Base-by-base conservation (phyloP, 345 rosid species). In the Hibiscus syriacus region DNA sequence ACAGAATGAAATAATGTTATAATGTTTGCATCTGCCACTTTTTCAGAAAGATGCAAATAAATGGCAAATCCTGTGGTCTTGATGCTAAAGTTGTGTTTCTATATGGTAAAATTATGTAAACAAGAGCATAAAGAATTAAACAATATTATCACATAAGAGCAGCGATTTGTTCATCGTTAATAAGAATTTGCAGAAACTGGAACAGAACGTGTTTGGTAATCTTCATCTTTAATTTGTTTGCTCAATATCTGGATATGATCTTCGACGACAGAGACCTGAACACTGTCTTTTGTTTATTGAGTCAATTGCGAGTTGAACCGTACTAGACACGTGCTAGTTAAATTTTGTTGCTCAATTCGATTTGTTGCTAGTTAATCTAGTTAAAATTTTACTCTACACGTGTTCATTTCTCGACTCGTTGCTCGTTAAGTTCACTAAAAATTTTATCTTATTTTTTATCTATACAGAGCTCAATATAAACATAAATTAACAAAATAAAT, bases 221-320 rank as follows among this genome's bases (percentile, higher is more conserved):
- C 85, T 80, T 92, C 92, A 65, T 83, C 84, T 50, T 73, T 76
- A 83, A 90, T 78, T 66, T 77, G 88, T 74, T 82, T 80, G 70
- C 76, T 79, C 57, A 90, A 59, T 48, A 77, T 76, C n/a, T 86
- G 90, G 82, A 78, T 68, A 54, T 78, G 77, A 50, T 86, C 92
- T 46, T 88, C 82, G 19, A 80, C 90, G 14, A 86, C 90, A 77
- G 85, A 89, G 29, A 73, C 83, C 70, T 85, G 87, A 70, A 70
- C 75, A 5, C 59, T 73, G 55, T 76, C 80, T 74, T 80, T 76
- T 32, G n/a, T n/a, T n/a, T n/a, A n/a, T n/a, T 30, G 34, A 30
- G 46, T 26, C 25, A 8, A 17, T 36, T n/a, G 39, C 30, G 41
- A 48, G 53, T 11, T 6, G 8, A 17, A 6, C 4, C 9, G 12